A percentile compares a stretch with the other conserved stretches of the same genome.
These are phyloP conservation scores for Sphaerobolus stellatus DNA, from an alignment of 1,284 basidiomycete genomes.

Conservation along the genomic window DNA sequence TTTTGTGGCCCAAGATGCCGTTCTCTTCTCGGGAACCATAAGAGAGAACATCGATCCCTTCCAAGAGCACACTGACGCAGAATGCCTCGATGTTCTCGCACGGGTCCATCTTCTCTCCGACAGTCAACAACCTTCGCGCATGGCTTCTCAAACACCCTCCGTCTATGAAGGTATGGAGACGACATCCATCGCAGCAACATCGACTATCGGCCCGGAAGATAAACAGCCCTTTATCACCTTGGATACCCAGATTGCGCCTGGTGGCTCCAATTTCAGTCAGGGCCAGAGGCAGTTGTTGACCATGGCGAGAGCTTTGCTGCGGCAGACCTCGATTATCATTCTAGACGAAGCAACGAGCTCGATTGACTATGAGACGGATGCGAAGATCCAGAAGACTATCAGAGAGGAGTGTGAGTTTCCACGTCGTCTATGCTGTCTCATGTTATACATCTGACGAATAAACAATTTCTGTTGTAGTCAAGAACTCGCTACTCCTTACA, in stretches of 20 bases:
- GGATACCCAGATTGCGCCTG: slow-evolving; percentile 35
- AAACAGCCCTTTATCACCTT: slow-evolving; percentile 10
- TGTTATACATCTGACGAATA: neutral
- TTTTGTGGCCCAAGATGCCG: slow-evolving; percentile 16
- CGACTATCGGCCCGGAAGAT: slow-evolving; percentile 6
- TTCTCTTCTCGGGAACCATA: slow-evolving; percentile 16
- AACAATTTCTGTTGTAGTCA: slow-evolving; percentile 19
- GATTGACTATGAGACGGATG: slow-evolving; percentile 34
- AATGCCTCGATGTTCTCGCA: slow-evolving; percentile 15
- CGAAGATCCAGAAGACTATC: slow-evolving; percentile 44
- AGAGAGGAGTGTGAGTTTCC: slow-evolving; percentile 35
- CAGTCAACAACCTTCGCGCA: neutral
- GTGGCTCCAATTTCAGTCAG: slow-evolving; percentile 47
- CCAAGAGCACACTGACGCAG: slow-evolving; percentile 14
- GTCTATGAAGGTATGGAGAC: slow-evolving; percentile 6
- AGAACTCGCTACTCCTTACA: slow-evolving; percentile 14
- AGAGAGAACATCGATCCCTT: slow-evolving; percentile 20
- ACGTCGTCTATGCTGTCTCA: neutral
- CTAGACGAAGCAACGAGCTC: slow-evolving; percentile 41
- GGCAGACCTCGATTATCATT: slow-evolving; percentile 45
- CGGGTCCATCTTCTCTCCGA: slow-evolving; percentile 16
- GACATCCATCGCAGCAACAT: neutral
- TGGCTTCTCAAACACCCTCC: slow-evolving; percentile 9
- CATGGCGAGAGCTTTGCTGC: slow-evolving; percentile 40
- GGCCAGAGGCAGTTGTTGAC: slow-evolving; percentile 52